phyloP scores from a whole-genome alignment of 1,284 basidiomycete genomes.

The Boletus hoseneyae region DNA sequence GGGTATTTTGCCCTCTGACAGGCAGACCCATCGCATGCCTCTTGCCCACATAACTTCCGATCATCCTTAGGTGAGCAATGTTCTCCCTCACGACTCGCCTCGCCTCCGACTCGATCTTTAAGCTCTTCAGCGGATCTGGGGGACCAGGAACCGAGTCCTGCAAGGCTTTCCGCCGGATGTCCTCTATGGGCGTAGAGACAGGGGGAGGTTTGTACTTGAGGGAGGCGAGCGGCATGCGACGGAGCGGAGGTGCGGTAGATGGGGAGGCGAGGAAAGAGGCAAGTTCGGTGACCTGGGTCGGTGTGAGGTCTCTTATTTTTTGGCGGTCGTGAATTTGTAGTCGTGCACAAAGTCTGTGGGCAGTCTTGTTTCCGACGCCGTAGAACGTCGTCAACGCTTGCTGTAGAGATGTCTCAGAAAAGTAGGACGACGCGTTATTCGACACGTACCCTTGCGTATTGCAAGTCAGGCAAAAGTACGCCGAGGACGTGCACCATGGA shows the following conservation, averaged over 20 bases:
- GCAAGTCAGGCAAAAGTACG: slow-evolving; percentile 65
- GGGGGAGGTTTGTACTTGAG: slow-evolving; percentile 48
- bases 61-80: slow-evolving; percentile 85
- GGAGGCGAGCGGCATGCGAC: slow-evolving; percentile 60
- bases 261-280: slow-evolving; percentile 89
- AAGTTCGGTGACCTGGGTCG: slow-evolving; percentile 78
- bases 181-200: slow-evolving; percentile 41
- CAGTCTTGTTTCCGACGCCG: slow-evolving; percentile 73
- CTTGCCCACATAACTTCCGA: slow-evolving; percentile 85
- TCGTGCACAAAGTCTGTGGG: slow-evolving; percentile 81
- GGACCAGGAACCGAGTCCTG: slow-evolving; percentile 24
- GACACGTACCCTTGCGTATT: slow-evolving; percentile 59
- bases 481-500: slow-evolving; percentile 76
- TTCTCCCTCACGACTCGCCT: slow-evolving; percentile 79
- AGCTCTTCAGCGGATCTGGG: slow-evolving; percentile 60
- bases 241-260: slow-evolving; percentile 58
- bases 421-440: not conserved
- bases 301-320: slow-evolving; percentile 72
- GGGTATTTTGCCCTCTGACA: slow-evolving; percentile 87
- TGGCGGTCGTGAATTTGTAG: slow-evolving; percentile 82
- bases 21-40: slow-evolving; percentile 87
- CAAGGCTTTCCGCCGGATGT: slow-evolving; percentile 34
- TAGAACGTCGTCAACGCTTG: slow-evolving; percentile 83
- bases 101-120: slow-evolving; percentile 83
- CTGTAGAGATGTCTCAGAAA: slow-evolving; percentile 41